These are phyloP conservation scores for Phlebiopsis flavidoalba DNA, from an alignment of 768 basidiomycete genomes.

Conservation along the genomic window DNA sequence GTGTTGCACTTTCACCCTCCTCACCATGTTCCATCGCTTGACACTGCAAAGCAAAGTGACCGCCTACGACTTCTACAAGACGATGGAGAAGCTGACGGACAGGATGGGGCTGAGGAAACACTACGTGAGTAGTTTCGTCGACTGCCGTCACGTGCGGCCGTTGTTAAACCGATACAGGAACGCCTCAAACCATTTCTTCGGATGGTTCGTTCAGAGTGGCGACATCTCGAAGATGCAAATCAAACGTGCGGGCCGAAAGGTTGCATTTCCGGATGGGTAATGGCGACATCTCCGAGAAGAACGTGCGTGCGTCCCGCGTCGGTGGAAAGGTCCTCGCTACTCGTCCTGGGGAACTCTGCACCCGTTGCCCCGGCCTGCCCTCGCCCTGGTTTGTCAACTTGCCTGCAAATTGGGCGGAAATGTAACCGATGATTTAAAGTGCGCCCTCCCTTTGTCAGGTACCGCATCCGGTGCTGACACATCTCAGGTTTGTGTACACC, in stretches of 20 bases:
- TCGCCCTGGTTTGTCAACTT: too few relatives aligned
- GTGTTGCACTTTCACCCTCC: constrained; percentile 1
- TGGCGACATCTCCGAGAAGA: too few relatives aligned
- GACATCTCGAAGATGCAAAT: constrained; percentile 16
- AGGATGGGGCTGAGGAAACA: not conserved
- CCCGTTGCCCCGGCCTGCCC: too few relatives aligned
- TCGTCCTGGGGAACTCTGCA: too few relatives aligned
- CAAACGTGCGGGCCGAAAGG: constrained; percentile 17
- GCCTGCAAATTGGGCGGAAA: constrained; percentile 14
- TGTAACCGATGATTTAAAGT: constrained; percentile 12
- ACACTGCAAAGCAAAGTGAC: constrained; percentile 5
- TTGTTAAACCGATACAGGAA: too few relatives aligned
- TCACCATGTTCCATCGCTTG: constrained; percentile 5
- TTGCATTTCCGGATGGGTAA: too few relatives aligned
- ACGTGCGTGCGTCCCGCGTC: too few relatives aligned
- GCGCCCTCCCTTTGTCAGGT: too few relatives aligned
- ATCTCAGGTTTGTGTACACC: constrained; percentile 20
- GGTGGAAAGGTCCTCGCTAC: too few relatives aligned
- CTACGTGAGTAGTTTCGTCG: too few relatives aligned
- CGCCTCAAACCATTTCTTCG: constrained; percentile 12
- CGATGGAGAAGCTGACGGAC: constrained; percentile 3
- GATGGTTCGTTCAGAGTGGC: constrained; percentile 10
- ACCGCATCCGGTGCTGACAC: not conserved
- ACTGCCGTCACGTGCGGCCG: too few relatives aligned
- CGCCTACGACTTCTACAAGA: constrained; percentile 7